Percentiles rank a stretch among this genome's conserved stretches.
These are phyloP conservation scores for Jatropha multifida DNA, from an alignment of 441 rosid genomes.

Conservation along the genomic window DNA sequence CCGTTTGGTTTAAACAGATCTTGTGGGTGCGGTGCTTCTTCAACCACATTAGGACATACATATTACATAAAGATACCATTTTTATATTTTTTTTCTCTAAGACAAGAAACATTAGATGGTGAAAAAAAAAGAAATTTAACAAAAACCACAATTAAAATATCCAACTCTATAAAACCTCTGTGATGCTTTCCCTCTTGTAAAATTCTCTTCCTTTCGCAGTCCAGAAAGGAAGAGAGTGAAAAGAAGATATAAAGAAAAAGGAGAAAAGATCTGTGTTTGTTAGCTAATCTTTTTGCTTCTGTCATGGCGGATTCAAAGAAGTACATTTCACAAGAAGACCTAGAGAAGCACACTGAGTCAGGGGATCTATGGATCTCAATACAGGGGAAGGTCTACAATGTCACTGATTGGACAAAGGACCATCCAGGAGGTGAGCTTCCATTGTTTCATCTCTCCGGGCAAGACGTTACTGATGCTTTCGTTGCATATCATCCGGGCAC, in stretches of 20 bases:
- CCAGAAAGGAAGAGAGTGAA: background rate
- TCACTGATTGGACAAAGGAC: conserved; percentile 46
- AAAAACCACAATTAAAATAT: background rate
- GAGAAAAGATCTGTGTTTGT: background rate
- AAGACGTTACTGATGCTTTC: conserved; percentile 69
- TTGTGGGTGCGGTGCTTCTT: background rate
- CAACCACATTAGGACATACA: background rate
- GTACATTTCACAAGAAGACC: conserved; percentile 45
- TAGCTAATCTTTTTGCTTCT: background rate
- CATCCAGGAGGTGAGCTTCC: conserved; percentile 67
- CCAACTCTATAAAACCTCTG: background rate
- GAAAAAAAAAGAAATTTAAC: background rate
- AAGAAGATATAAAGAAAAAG: background rate
- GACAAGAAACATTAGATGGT: no score
- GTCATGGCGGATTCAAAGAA: conserved; percentile 44
- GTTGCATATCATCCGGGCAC: conserved; percentile 57
- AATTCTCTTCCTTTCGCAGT: background rate
- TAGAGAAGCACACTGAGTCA: conserved; percentile 40
- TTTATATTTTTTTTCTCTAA: background rate
- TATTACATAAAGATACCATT: background rate
- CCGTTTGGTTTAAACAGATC: background rate
- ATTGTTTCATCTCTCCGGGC: conserved; percentile 53
- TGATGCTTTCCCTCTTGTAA: background rate
- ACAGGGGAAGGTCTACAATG: conserved; percentile 68
- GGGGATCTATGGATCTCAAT: conserved; percentile 74